A percentile compares a stretch with the other conserved stretches of the same genome.
These are phyloP conservation scores for Arthrobotrys musiformis DNA, from an alignment of 2,329 filamentous ascomycete genomes.

Conservation along the genomic window DNA sequence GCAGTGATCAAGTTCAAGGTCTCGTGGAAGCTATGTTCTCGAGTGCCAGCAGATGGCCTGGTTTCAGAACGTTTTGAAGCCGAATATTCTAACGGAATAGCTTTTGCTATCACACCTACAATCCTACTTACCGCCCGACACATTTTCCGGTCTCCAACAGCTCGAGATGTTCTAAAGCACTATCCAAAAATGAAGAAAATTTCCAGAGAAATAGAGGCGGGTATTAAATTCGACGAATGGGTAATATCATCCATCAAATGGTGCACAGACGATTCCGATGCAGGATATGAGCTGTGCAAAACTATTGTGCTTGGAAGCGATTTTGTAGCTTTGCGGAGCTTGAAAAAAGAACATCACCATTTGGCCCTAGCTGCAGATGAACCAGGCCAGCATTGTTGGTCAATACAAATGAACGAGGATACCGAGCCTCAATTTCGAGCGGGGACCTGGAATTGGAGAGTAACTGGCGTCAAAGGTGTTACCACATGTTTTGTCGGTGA, in stretches of 20 bases:
- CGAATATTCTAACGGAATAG: neutral
- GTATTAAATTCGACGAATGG: neutral
- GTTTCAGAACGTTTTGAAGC: neutral
- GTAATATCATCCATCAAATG: neutral
- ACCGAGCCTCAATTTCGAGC: neutral
- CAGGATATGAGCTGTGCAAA: neutral
- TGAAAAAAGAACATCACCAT: neutral
- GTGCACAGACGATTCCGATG: neutral
- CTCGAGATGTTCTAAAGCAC: no score
- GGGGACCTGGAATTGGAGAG: neutral
- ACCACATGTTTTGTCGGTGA: neutral
- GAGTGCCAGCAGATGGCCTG: neutral
- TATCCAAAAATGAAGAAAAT: no score
- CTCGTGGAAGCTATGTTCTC: neutral
- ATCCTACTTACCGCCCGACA: neutral
- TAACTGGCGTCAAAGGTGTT: neutral
- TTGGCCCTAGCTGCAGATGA: neutral
- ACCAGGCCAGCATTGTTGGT: neutral
- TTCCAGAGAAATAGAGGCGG: no score
- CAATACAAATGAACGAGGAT: neutral
- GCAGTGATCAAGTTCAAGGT: neutral
- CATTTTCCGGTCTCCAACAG: no score
- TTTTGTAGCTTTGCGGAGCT: neutral
- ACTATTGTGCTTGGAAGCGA: neutral
- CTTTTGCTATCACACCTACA: neutral